phyloP scores from a whole-genome alignment of 305 asterid genomes.

The Solanum chacoense region DNA sequence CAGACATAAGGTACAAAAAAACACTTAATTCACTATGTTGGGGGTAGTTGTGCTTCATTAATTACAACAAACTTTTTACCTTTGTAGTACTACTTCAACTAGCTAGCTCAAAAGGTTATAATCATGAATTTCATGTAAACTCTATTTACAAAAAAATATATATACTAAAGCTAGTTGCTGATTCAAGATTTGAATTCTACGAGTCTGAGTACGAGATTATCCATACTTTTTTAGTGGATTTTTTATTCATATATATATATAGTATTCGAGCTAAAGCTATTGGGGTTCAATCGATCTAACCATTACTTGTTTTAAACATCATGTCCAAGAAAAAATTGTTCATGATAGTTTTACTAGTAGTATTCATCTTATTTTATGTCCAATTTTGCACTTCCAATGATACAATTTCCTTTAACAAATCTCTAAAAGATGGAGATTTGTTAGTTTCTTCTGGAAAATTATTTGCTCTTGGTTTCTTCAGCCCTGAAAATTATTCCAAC shows the following conservation, averaged over 20 bases:
- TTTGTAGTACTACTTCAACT: not conserved
- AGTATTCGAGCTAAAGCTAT: not conserved
- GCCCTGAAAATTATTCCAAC: constrained; percentile 11
- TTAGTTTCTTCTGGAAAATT: constrained; percentile 17
- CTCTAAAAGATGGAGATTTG: constrained; percentile 20
- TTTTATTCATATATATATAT: not conserved
- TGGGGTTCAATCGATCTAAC: not conserved
- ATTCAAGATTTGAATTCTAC: not conserved
- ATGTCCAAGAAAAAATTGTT: not conserved
- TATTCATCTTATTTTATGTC: not conserved
- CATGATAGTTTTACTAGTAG: not conserved
- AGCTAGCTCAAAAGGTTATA: not conserved
- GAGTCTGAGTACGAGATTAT: not conserved
- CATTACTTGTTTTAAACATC: not conserved
- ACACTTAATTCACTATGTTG: not conserved
- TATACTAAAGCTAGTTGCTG: not conserved
- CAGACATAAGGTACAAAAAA: not conserved
- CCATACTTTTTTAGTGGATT: not conserved
- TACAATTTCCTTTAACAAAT: constrained; percentile 15
- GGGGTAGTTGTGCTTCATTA: not conserved
- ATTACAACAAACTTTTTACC: not conserved
- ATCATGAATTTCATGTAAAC: not conserved
- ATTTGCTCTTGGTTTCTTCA: constrained; percentile 31
- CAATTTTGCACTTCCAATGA: not conserved
- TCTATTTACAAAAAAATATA: no score